Evolutionary conservation across 495 filamentous ascomycete genomes (phyloP), one percentile per base, ranked within the genome.

Genomic region (Pyrenopolyporus hunteri): DNA sequence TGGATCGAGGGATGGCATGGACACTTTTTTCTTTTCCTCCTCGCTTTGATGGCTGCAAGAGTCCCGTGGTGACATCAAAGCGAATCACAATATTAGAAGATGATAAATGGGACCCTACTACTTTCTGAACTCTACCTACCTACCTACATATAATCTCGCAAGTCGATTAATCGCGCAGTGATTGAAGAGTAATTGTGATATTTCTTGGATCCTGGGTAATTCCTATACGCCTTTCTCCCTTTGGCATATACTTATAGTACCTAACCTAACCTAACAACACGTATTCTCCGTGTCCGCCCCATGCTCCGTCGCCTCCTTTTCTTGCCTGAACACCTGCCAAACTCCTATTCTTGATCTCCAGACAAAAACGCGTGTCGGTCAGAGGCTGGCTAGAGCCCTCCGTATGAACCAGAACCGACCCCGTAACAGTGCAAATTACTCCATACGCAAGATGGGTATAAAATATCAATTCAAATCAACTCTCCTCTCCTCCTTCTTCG

Each of bases 381-480:
- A 43, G 26, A 26, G 28, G 26, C 55, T 36, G 35, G 37, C 37
- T 23, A 58, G 19, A 26, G 11, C 25, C 47, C 23, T 11, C 10
- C 9, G 43, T 10, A 16, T 4, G 14, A 45, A 20, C 23, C 10
- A 26, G 42, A 60, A 52, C 14, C 33, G n/a, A 39, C 14, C 29
- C 47, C 13, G 20, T 42, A 31, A 39, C 6, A 45, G 40, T 32
- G 25, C 14, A n/a, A n/a, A n/a, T n/a, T n/a, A 33, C 37, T 47
- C 22, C 13, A 31, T 52, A 60, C 32, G 40, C 57, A 60, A 60
- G 33, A 42, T 43, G 59, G 31, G 52, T 63, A 63, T 63, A 63
- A 56, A 50, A n/a, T n/a, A n/a, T n/a, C 59, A 63, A 63, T 37
- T 57, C 37, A 37, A 49, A 54, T 13, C 35, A 33, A 48, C 6